Percentiles rank a stretch among this genome's conserved stretches.
phyloP scores from a whole-genome alignment of 75 land plant genomes.

The Larix kaempferi region DNA sequence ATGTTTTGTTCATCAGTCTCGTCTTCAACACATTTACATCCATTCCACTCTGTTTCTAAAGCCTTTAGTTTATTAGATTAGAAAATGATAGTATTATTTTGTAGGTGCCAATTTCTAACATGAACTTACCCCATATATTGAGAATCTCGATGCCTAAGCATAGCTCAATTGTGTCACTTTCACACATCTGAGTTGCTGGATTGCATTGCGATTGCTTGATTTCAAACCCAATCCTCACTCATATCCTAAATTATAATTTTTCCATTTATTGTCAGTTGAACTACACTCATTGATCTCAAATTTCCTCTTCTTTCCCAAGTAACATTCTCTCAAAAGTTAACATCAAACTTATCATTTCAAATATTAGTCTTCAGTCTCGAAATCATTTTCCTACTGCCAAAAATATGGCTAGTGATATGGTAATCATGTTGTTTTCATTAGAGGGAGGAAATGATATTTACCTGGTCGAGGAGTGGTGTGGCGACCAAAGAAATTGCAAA shows the following conservation, averaged over 20 bases:
- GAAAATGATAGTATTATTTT: no score
- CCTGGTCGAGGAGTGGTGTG: conserved; percentile 55
- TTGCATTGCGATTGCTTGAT: no score
- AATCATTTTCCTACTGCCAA: not conserved
- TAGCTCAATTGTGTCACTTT: not conserved
- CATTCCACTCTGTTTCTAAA: not conserved
- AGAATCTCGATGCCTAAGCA: no score
- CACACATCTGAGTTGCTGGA: conserved; percentile 1
- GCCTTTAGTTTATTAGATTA: no score
- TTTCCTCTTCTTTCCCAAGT: not conserved
- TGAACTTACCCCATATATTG: no score
- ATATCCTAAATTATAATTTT: no score
- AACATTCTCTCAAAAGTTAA: not conserved
- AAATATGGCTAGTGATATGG: not conserved
- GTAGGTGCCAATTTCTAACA: no score
- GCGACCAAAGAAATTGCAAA: conserved; percentile 46
- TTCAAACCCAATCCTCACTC: no score
- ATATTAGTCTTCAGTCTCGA: not conserved
- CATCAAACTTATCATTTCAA: not conserved
- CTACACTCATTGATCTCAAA: not conserved
- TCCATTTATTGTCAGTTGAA: not conserved
- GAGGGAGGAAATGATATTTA: conserved; percentile 7
- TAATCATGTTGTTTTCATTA: not conserved
- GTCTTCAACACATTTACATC: not conserved
- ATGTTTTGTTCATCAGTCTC: not conserved